Percentiles rank a stretch among this genome's conserved stretches.
These are phyloP conservation scores for Talaromyces liani DNA, from an alignment of 495 filamentous ascomycete species.

Conservation along the genomic window DNA sequence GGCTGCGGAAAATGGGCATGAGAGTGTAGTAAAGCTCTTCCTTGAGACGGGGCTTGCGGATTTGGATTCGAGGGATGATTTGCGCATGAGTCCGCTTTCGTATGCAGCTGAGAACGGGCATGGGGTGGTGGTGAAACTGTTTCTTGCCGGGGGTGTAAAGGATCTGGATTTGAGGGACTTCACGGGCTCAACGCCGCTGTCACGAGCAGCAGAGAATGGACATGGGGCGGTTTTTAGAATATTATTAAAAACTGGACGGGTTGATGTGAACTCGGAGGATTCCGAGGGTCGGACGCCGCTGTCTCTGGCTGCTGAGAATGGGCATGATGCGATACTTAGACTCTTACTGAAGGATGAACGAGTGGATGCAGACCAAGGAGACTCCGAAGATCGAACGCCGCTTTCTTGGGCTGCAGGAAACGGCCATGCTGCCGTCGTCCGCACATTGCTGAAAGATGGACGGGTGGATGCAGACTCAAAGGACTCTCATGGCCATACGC, in stretches of 20 bases:
- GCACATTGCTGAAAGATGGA: neutral
- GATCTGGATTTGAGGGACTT: neutral
- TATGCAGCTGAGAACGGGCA: constrained; percentile 11
- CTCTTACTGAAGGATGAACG: neutral
- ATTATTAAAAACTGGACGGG: constrained; percentile 1
- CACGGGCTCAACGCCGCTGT: constrained; percentile 8
- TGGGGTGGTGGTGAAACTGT: constrained; percentile 8
- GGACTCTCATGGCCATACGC: constrained; percentile 6
- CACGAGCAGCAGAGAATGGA: constrained; percentile 9
- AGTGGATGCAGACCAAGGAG: constrained; percentile 3
- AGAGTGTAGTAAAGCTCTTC: constrained; percentile 15
- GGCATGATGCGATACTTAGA: constrained; percentile 9
- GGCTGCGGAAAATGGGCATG: constrained; percentile 17
- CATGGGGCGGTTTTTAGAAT: constrained; percentile 9
- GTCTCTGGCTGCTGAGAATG: neutral
- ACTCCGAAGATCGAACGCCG: constrained; percentile 7
- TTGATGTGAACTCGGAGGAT: constrained; percentile 5
- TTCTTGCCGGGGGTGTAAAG: neutral
- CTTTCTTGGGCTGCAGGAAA: neutral
- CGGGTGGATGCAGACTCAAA: constrained; percentile 6
- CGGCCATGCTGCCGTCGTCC: constrained; percentile 10
- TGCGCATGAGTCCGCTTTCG: constrained; percentile 11
- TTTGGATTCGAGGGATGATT: constrained; percentile 8
- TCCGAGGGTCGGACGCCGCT: constrained; percentile 5
- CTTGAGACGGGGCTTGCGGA: constrained; percentile 6